Conservation (phyloP, 148 eudicot species). For the Arbutus unedo region DNA sequence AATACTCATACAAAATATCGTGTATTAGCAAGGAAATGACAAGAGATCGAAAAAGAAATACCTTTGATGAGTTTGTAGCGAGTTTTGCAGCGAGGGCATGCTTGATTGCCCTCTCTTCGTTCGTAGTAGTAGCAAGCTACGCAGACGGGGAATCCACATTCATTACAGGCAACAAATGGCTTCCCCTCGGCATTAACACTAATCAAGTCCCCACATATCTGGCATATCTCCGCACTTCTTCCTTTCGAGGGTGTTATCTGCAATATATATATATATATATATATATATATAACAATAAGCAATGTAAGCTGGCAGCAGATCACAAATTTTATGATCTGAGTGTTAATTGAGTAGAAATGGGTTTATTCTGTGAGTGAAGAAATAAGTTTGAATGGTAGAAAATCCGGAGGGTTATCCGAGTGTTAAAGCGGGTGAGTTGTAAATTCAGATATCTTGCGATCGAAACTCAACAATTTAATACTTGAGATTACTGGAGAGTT, state of each 20-base stretch:
- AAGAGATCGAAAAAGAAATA: slow-evolving; percentile 1
- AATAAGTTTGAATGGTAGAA: too few species aligned
- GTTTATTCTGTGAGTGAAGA: too few species aligned
- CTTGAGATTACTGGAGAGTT: too few species aligned
- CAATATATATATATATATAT: neutral
- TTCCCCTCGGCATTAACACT: slow-evolving; percentile 57
- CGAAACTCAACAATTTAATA: too few species aligned
- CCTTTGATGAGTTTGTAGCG: slow-evolving; percentile 83
- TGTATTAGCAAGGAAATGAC: too few species aligned
- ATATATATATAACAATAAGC: neutral
- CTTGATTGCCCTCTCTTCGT: slow-evolving; percentile 79
- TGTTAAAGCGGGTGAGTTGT: too few species aligned
- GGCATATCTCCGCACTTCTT: slow-evolving; percentile 66
- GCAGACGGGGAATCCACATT: slow-evolving; percentile 89
- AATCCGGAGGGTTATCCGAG: too few species aligned
- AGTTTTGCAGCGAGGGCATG: slow-evolving; percentile 89
- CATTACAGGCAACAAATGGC: slow-evolving; percentile 87
- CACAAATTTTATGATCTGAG: too few species aligned
- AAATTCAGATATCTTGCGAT: too few species aligned
- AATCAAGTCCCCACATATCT: slow-evolving; percentile 85
- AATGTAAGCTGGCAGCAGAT: neutral
- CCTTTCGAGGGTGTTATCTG: slow-evolving; percentile 61
- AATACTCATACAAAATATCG: too few species aligned
- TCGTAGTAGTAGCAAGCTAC: slow-evolving; percentile 86
- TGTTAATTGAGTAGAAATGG: too few species aligned